phyloP scores from a whole-genome alignment of 768 basidiomycete genomes.

The Mycena floridula region DNA sequence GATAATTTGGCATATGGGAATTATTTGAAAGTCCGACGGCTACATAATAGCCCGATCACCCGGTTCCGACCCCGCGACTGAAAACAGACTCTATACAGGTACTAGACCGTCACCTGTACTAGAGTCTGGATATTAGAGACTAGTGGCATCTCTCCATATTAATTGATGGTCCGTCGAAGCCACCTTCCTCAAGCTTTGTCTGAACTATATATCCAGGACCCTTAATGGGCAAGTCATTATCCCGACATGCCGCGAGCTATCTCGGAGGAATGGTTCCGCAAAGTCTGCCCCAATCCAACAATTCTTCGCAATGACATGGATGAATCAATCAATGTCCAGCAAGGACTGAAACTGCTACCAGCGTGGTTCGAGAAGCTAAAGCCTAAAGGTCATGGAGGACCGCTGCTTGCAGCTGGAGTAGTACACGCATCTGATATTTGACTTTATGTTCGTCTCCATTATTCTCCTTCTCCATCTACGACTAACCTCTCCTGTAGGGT shows the following conservation, averaged over 20 bases:
- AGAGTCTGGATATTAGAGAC: too few species aligned
- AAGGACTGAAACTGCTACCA: conserved; percentile 32
- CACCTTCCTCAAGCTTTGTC: neutral
- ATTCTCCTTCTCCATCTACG: neutral
- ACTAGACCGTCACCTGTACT: too few species aligned
- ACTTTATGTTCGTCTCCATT: conserved; percentile 41
- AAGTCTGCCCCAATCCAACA: conserved; percentile 34
- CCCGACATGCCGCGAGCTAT: conserved; percentile 30
- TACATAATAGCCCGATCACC: too few species aligned
- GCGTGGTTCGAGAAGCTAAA: conserved; percentile 42
- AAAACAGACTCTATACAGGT: too few species aligned
- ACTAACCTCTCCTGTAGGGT: conserved; percentile 32
- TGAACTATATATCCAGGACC: conserved; percentile 27
- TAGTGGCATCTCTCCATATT: conserved; percentile 49
- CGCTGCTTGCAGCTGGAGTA: conserved; percentile 42
- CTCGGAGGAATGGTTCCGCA: conserved; percentile 30
- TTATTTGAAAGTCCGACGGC: too few species aligned
- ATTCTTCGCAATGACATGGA: conserved; percentile 24
- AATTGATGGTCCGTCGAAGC: conserved; percentile 36
- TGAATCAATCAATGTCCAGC: conserved; percentile 14
- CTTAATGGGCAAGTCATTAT: conserved; percentile 34
- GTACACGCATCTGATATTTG: conserved; percentile 36
- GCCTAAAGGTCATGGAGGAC: conserved; percentile 31
- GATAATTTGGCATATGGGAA: too few species aligned
- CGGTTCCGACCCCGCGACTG: too few species aligned